phyloP scores from a whole-genome alignment of 208 protist genomes.

The Crithidia mellificae region DNA sequence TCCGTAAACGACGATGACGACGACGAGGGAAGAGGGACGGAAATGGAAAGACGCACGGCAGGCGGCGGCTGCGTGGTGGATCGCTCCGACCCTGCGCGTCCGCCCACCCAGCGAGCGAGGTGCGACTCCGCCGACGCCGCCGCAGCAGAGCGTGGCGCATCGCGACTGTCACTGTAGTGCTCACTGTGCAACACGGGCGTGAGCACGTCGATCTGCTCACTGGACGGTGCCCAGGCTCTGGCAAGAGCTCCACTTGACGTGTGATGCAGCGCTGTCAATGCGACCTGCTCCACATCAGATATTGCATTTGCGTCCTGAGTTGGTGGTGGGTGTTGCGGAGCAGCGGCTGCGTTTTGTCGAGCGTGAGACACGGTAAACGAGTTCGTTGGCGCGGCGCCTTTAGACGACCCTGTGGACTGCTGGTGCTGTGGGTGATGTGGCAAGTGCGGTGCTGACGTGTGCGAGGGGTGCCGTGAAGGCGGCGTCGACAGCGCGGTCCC shows the following conservation, averaged over 20 bases:
- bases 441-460: not conserved
- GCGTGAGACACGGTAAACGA: too few species aligned
- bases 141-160: not conserved
- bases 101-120: not conserved
- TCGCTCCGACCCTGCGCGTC: not conserved
- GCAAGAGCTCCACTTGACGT: too few species aligned
- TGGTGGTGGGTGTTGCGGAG: too few species aligned
- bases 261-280: not conserved
- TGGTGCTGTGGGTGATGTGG: not conserved
- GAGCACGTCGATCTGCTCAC: not conserved
- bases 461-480: not conserved
- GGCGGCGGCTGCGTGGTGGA: constrained; percentile 10
- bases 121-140: not conserved
- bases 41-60: constrained; percentile 1
- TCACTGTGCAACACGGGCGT: not conserved
- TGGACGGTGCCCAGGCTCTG: not conserved
- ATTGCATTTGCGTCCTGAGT: too few species aligned
- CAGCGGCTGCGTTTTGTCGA: too few species aligned
- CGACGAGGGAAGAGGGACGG: not conserved
- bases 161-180: not conserved
- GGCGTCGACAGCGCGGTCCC: not conserved
- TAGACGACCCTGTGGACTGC: not conserved
- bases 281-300: not conserved
- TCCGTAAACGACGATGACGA: not conserved
- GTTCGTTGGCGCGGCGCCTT: too few species aligned